Evolutionary conservation across 371 early-diverging fungal species (phyloP), one percentile per base, ranked within the genome.

Genomic region (Mycotypha africana): DNA sequence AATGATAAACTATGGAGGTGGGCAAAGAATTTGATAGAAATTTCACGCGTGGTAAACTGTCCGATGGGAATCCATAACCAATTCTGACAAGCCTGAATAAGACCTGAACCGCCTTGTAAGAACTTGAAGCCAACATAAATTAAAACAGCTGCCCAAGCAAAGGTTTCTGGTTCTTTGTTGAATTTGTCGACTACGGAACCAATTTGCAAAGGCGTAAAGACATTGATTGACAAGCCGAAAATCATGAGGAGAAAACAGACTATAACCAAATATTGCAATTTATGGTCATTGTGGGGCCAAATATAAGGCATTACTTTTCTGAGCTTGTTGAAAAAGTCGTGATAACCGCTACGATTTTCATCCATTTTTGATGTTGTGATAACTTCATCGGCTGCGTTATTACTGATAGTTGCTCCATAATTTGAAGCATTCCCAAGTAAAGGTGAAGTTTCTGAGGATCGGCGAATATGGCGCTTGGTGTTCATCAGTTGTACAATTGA

Each of bases 1-100:
- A 94, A 62, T 2, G 91, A 89, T 28, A 95, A 76, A 19, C 70
- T 70, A 59, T 92, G 91, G 38, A 96, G 63, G 62, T 96, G 97
- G 37, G 77, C 67, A 47, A 96, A 88, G 84, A 93, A 87, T 33
- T 78, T 75, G 11, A 94, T 82, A 8, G 91, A 86, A 19, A 95
- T 73, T 45, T 87, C 81, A 25, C 89, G 78, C 1, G 94, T 92
- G 21, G 91, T 91, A 62, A 77, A 88, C 70, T 90, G 93, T 6
- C 88, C 85, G 9, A 96, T 84, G 2, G 93, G 95, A 28, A 94
- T 86, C 93, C 94, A 96, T 7, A 87, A 58, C 47, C 84, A 76
- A 48, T 78, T 84, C 63, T 93, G 92, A 17, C 85, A 32, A 1
- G 85, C 78, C 43, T 84, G 81, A 31, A 94, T 61, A 9, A 93